Evolutionary conservation across 495 filamentous ascomycete genomes (phyloP), one percentile per base, ranked within the genome.

Genomic region (Rusavskia elegans): DNA sequence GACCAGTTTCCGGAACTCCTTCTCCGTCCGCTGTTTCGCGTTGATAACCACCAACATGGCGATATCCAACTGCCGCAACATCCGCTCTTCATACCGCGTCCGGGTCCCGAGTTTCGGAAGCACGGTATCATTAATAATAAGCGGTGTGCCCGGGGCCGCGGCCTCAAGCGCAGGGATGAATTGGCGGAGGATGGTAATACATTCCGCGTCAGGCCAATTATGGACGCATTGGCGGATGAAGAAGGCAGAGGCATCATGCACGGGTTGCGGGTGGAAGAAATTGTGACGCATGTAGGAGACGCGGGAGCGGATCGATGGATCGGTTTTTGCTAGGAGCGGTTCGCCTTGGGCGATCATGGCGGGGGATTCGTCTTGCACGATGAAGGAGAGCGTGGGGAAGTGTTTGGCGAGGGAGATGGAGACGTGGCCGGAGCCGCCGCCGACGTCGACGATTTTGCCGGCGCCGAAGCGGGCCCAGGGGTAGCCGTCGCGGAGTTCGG

Each of bases 371-470:
- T 35, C 32, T 13, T 35, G 32, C 5, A 35, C 32, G 32, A 35
- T 11, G 32, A 35, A 9, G 11, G 0, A n/a, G 64, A 17, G 23
- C 53, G 51, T 13, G 37, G 36, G 41, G 2, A 37, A 19, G 2
- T 59, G 29, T 0, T 64, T 54, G 13, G 61, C 61, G 17, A 62
- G 46, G 32, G 4, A 20, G 8, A 56, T 56, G 14, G 54, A 53
- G 14, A 52, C 39, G 25, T 70, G 65, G 0, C 67, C 68, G 7
- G 48, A 55, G 29, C 60, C 61, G 6, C 68, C 68, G 29, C 68
- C 68, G 1, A 68, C 39, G 29, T 71, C 68, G 0, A 67, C 65
- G 9, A 71, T 2, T 45, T 59, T 4, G 57, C 64, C 50, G 41
- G 2, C 11, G 17, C 57, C 50, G 25, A 64, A 35, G 5, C 37